Conservation (phyloP, 75 land plant genomes). For the Selaginella moellendorffii region DNA sequence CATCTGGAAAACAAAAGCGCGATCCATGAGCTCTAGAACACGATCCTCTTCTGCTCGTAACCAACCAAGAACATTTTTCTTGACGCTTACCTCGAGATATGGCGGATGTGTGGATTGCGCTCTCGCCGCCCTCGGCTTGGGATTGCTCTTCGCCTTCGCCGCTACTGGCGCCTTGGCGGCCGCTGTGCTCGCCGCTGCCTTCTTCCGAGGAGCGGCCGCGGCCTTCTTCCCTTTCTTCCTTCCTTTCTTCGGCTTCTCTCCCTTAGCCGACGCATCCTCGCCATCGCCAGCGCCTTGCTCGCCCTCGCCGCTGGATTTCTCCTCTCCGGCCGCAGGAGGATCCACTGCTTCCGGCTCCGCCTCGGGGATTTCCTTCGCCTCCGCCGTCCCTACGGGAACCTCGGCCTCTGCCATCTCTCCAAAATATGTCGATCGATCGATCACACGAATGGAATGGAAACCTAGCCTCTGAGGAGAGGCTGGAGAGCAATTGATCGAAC, state of each 20-base stretch:
- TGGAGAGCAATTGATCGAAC: no score
- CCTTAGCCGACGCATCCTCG: background rate
- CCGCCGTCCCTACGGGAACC: background rate
- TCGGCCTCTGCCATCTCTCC: background rate
- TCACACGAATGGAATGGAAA: no score
- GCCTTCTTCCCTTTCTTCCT: constrained; percentile 5
- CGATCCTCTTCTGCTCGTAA: background rate
- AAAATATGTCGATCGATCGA: background rate
- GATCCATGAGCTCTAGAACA: constrained; percentile 1
- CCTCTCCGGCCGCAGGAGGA: constrained; percentile 5
- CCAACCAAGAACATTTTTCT: background rate
- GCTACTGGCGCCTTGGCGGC: constrained; percentile 8
- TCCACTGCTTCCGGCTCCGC: constrained; percentile 10
- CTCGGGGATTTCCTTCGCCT: constrained; percentile 5
- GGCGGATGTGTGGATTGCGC: constrained; percentile 39
- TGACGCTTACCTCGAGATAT: constrained; percentile 38
- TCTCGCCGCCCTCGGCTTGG: background rate
- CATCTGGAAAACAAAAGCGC: constrained; percentile 38
- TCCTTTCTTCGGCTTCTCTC: constrained; percentile 9
- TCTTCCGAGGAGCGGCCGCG: constrained; percentile 17
- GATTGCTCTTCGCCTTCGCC: background rate
- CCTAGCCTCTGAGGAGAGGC: no score
- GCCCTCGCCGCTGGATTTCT: constrained; percentile 8
- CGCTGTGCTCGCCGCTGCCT: constrained; percentile 22
- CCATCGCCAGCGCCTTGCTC: constrained; percentile 4